Conservation (phyloP, 2,329 filamentous ascomycete genomes). For the Cercospora sp. region DNA sequence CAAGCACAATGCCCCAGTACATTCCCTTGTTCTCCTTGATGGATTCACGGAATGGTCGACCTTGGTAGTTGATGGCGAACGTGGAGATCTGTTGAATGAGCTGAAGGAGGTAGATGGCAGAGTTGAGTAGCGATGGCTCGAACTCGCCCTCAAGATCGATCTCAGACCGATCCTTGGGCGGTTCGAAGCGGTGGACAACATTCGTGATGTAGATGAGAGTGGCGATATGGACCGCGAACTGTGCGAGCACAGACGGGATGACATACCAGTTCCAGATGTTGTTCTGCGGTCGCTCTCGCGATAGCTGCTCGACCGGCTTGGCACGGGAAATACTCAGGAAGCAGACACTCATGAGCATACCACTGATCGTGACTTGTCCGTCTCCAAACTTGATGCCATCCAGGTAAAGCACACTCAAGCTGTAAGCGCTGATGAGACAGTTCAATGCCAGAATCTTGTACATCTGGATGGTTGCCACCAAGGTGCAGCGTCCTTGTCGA, state of each 20-base stretch:
- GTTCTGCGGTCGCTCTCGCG: slow-evolving; percentile 94
- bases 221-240: slow-evolving; percentile 92
- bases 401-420: slow-evolving; percentile 89
- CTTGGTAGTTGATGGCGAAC: slow-evolving; percentile 99
- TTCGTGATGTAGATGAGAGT: slow-evolving; percentile 93
- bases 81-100: slow-evolving; percentile 99
- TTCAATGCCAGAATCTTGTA: slow-evolving; percentile 97
- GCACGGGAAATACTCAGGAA: slow-evolving; percentile 98
- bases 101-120: slow-evolving; percentile 92
- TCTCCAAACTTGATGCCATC: slow-evolving; percentile 99
- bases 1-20: slow-evolving; percentile 93
- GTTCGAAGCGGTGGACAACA: slow-evolving; percentile 80
- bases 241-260: slow-evolving; percentile 92
- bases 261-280: slow-evolving; percentile 99
- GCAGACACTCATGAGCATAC: slow-evolving; percentile 99
- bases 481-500: slow-evolving; percentile 92
- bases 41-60: slow-evolving; percentile 92
- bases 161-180: slow-evolving; percentile 56
- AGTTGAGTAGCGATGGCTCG: slow-evolving; percentile 88
- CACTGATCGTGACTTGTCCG: slow-evolving; percentile 96
- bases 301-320: slow-evolving; percentile 90
- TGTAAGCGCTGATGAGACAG: slow-evolving; percentile 97
- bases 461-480: slow-evolving; percentile 99
- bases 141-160: slow-evolving; percentile 96
- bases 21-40: slow-evolving; percentile 95